Evolutionary conservation across 108 stramenopile species (phyloP), one percentile per base, ranked within the genome.

Genomic region (Skeletonema marinoi): DNA sequence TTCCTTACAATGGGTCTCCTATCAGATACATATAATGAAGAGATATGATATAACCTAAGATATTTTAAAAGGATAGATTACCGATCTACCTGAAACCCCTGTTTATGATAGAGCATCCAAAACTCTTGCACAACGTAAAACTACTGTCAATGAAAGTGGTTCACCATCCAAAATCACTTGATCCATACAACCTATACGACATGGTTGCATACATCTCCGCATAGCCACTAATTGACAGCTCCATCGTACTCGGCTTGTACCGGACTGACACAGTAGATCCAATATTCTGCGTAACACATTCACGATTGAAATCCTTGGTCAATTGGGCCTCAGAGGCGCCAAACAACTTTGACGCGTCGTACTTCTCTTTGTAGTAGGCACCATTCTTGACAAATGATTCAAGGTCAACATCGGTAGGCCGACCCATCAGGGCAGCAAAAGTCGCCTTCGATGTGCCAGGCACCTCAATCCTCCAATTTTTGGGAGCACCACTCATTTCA

Each of bases 351-450:
- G 30, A 12, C n/a, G 21, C 12, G 31, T 32, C 48, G n/a, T 56
- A 54, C n/a, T 21, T 35, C 16, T 58, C 50, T 1, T 16, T 56
- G 68, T 70, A 54, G 33, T 70, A 70, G 16, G 68, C 68, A 31
- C 68, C 68, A 6, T 54, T 58, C 21, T 70, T 70, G 51, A 58
- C 68, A 29, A 70, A 70, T 9, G 68, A 44, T 19, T 29, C 48
- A 10, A 70, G 48, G 29, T 56, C 51, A 1, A 70, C 68, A 56
- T 70, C 68, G 19, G 35, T 7, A 19, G 68, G 54, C 19, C 32
- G 68, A 29, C 51, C 68, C 68, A 70, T 70, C 21, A 70, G 68
- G 19, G 68, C 68, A 6, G 68, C 68, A 13, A 70, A 56, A 2
- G 62, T 63, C 62, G 62, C 62, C 32, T 36, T 36, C 32, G 62